A percentile compares a stretch with the other conserved stretches of the same genome.
These are phyloP conservation scores for Escovopsis sp. DNA, from an alignment of 2,329 filamentous ascomycete species.

Conservation along the genomic window DNA sequence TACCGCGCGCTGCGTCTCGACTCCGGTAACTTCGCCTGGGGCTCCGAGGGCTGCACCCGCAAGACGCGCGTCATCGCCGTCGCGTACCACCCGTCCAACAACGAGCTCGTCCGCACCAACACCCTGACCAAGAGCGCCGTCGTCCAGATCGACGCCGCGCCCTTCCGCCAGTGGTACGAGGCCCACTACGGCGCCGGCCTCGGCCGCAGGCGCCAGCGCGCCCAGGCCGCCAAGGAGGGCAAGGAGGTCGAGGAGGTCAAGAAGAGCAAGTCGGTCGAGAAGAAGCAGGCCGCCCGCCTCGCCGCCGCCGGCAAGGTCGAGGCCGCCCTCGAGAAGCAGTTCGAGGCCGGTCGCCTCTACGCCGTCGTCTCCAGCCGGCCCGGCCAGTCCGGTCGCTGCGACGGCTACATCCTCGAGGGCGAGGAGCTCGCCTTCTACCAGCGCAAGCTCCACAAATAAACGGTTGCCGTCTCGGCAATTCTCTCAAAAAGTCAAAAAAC, in stretches of 20 bases:
- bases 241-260: constrained; percentile 57
- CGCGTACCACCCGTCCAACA: constrained; percentile 99
- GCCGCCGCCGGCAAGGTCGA: constrained; percentile 86
- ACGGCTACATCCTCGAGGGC: constrained; percentile 97
- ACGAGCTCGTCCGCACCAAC: constrained; percentile 99
- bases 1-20: constrained; percentile 98
- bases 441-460: constrained; percentile 96
- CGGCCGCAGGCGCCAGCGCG: constrained; percentile 83
- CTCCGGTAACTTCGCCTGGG: constrained; percentile 98
- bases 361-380: constrained; percentile 86
- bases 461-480: constrained; percentile 1
- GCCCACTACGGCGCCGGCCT: constrained; percentile 91
- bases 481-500: constrained; percentile 19
- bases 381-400: constrained; percentile 89
- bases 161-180: constrained; percentile 99
- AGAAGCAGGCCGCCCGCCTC: constrained; percentile 87
- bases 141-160: constrained; percentile 95
- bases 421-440: constrained; percentile 99
- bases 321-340: constrained; percentile 85
- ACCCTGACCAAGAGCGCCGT: constrained; percentile 98
- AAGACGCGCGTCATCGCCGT: constrained; percentile 99
- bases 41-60: constrained; percentile 92
- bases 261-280: constrained; percentile 92
- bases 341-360: constrained; percentile 96
- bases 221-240: constrained; percentile 44